phyloP scores from a whole-genome alignment of 2,329 filamentous ascomycete species.

The Apiospora sp. region DNA sequence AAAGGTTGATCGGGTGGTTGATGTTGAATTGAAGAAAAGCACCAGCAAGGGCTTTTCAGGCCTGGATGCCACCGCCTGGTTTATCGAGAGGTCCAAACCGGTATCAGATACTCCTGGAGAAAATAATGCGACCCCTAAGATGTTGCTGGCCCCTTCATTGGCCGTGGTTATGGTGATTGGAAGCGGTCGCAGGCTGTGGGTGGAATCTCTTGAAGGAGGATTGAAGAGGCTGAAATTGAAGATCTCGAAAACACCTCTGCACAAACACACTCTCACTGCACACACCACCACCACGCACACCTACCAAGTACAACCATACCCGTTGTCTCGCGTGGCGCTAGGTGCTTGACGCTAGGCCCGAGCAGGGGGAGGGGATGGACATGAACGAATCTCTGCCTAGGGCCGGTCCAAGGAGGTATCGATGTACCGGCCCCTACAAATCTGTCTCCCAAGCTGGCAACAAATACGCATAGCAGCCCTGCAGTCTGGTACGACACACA shows the following conservation, averaged over 20 bases:
- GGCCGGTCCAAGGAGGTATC: background rate
- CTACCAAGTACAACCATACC: constrained; percentile 20
- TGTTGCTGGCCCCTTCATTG: constrained; percentile 2
- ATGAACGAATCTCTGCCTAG: constrained; percentile 11
- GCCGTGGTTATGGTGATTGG: constrained; percentile 27
- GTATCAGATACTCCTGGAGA: background rate
- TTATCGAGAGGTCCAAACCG: background rate
- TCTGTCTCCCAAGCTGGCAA: background rate
- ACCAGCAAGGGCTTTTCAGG: constrained; percentile 12
- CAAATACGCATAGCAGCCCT: constrained; percentile 2
- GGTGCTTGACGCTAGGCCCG: constrained; percentile 20
- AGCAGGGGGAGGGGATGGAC: constrained; percentile 11
- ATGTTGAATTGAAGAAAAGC: constrained; percentile 19
- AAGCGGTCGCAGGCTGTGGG: constrained; percentile 22
- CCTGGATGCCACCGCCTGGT: background rate
- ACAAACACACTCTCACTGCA: constrained; percentile 14
- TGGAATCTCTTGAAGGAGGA: constrained; percentile 29
- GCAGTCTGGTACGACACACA: background rate
- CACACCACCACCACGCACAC: constrained; percentile 12
- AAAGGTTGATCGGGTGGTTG: background rate
- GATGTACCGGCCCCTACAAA: background rate
- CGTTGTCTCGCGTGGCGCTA: constrained; percentile 22
- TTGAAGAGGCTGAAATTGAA: constrained; percentile 43
- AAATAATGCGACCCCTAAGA: constrained; percentile 6
- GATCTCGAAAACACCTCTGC: constrained; percentile 39